Base-by-base conservation (phyloP, 441 rosid genomes). In the Aleurites moluccanus region DNA sequence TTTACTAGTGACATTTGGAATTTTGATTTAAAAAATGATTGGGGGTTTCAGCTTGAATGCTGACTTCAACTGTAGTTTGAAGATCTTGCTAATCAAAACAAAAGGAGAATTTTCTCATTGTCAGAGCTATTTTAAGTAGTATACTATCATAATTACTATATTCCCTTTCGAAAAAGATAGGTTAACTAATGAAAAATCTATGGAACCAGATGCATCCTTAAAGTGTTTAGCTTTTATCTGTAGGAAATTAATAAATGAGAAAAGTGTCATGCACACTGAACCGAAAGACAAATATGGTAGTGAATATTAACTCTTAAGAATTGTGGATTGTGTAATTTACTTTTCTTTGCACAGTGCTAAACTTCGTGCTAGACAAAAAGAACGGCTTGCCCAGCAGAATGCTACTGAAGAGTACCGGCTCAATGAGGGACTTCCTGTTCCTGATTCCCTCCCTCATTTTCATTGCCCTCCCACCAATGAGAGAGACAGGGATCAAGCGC, bases 361-460 rank as follows among this genome's bases (percentile, higher is more conserved):
- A 90, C 99, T 97, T 73, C 99, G 99, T 75, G 96, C 97, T 57
- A 90, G 99, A 80, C 99, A 97, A 83, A 97, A 94, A 77, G 86
- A 87, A 68, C 88, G 96, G 55, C 90, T 97, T 85, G 94, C 98
- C 49, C 85, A 70, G 77, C 89, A 88, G 75, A 90, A 84, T 78
- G 66, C 76, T 30, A 61, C 83, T 77, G 97, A 89, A 84, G 96
- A 85, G 67, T 84, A 86, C 67, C 71, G 14, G 64, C 88, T 79
- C 20, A 73, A 61, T 71, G 90, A 83, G 70, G 78, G 57, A 75
- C 47, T 73, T 30, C 76, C 68, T 63, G 63, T 73, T 70, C 79
- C 80, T 72, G 87, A 83, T 38, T 56, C 45, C 10, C 52, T 45
- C 25, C 73, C 57, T 15, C 64, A 52, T n/a, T 18, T 33, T 67